These are phyloP conservation scores for Fusarium nygamai DNA, from an alignment of 2,329 filamentous ascomycete species.

Conservation along the genomic window DNA sequence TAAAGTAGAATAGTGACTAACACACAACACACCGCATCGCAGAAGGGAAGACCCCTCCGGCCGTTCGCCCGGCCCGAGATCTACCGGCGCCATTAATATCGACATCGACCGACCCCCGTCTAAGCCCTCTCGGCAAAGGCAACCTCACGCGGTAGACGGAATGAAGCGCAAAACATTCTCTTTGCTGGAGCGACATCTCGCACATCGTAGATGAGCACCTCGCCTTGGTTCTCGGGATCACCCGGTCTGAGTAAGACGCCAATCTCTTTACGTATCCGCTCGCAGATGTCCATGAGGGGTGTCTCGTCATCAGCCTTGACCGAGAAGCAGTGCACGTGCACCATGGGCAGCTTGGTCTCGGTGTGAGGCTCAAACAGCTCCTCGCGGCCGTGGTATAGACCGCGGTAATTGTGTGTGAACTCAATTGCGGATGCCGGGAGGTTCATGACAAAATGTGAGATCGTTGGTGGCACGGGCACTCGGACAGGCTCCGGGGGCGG, in stretches of 20 bases:
- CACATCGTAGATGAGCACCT: slow-evolving; percentile 73
- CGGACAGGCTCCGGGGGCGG: slow-evolving; percentile 50
- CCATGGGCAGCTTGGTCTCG: slow-evolving; percentile 73
- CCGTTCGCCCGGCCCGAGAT: slow-evolving; percentile 28
- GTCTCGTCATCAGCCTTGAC: slow-evolving; percentile 81
- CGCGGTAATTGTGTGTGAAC: slow-evolving; percentile 75
- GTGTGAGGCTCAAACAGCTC: slow-evolving; percentile 71
- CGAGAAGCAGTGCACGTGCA: slow-evolving; percentile 96
- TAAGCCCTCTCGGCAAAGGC: slow-evolving; percentile 70
- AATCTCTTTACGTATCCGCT: slow-evolving; percentile 54
- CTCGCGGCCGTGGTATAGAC: slow-evolving; percentile 80
- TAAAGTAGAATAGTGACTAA: neutral
- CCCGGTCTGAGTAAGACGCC: slow-evolving; percentile 54
- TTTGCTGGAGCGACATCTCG: slow-evolving; percentile 93
- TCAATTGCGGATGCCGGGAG: slow-evolving; percentile 88
- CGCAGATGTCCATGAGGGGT: slow-evolving; percentile 61
- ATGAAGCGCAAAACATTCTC: slow-evolving; percentile 95
- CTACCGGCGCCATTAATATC: slow-evolving; percentile 8
- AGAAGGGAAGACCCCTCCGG: slow-evolving; percentile 9
- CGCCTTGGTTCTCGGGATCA: slow-evolving; percentile 57
- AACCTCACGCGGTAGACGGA: slow-evolving; percentile 83
- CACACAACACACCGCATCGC: neutral
- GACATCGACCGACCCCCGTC: slow-evolving; percentile 14
- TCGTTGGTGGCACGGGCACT: slow-evolving; percentile 73
- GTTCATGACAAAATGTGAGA: slow-evolving; percentile 98